A percentile compares a stretch with the other conserved stretches of the same genome.
Conservation (phyloP, 2,329 filamentous ascomycete genomes). For the Aureobasidium leucospermi region DNA sequence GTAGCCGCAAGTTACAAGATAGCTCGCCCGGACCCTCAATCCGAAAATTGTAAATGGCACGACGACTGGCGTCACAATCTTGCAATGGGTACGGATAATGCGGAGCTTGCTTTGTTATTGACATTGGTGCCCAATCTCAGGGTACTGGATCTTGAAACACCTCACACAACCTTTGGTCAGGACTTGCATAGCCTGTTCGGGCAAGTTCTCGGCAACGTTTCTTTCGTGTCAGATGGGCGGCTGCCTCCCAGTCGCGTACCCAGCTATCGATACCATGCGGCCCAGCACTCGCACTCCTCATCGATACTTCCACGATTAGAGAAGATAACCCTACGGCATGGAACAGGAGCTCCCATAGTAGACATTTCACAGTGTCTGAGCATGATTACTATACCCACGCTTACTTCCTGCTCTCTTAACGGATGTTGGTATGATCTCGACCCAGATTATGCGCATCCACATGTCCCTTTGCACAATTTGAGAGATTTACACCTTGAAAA, state of each 20-base stretch:
- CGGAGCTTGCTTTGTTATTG: neutral
- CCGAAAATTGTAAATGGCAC: neutral
- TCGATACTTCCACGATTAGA: neutral
- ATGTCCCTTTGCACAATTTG: neutral
- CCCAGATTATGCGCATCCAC: neutral
- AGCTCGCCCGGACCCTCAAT: neutral
- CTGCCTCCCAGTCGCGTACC: too few species aligned
- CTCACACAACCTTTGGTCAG: too few species aligned
- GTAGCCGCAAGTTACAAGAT: too few species aligned
- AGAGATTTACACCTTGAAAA: neutral
- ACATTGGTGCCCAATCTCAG: neutral
- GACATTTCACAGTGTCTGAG: neutral
- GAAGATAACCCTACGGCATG: neutral
- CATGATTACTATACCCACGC: neutral
- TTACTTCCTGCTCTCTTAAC: neutral
- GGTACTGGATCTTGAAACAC: neutral
- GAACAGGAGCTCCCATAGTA: too few species aligned
- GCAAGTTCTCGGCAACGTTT: too few species aligned
- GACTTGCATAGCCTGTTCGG: too few species aligned
- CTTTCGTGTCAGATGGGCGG: neutral
- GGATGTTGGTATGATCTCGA: neutral
- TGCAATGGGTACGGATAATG: neutral
- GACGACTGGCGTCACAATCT: neutral
- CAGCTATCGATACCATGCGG: too few species aligned
- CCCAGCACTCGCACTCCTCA: too few species aligned